Evolutionary conservation across 176 grass and related monocot species (phyloP), one percentile per base, ranked within the genome.

Genomic region (Phyllostachys edulis): DNA sequence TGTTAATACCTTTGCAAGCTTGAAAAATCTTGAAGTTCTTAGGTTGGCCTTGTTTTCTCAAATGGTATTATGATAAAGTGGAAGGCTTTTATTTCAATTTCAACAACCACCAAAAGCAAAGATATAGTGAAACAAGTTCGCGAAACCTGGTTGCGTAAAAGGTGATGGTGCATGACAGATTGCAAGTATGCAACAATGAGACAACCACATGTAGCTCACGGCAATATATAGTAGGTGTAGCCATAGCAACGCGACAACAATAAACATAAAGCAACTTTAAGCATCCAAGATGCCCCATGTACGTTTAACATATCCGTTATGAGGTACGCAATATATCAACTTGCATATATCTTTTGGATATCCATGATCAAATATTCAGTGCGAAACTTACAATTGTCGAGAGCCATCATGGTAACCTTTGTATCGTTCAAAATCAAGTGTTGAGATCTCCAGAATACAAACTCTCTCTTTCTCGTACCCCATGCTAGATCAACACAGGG

Each of bases 381-480:
- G 1, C 0, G 0, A 1, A 75, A 15, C 14, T 36, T n/a, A n/a
- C n/a, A n/a, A n/a, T n/a, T n/a, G n/a, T 4, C 55, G 3, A 23
- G 21, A 4, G 3, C 55, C 21, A 23, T 34, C 8, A 23, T 0
- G 10, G 0, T 9, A 9, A 9, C 21, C 54, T 57, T 1, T 9
- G 20, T 21, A 13, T 9, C 9, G n/a, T 23, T 26, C 9, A 60
- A 60, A 60, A 60, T 12, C 0, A 60, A 24, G n/a, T 12, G 24
- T 1, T 4, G 0, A 24, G 1, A 4, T n/a, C 24, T 60, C 10
- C 1, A 9, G 12, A 23, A 24, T 4, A 11, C 7, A 1, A 60
- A 3, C 24, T 5, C 4, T 0, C 9, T 60, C n/a, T 1, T 9
- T n/a, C 8, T 34, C 6, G 10, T 13, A 61, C 24, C 4, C n/a